Evolutionary conservation across 257 asterid genomes (phyloP).

Genomic region (Nicotiana otophora): DNA sequence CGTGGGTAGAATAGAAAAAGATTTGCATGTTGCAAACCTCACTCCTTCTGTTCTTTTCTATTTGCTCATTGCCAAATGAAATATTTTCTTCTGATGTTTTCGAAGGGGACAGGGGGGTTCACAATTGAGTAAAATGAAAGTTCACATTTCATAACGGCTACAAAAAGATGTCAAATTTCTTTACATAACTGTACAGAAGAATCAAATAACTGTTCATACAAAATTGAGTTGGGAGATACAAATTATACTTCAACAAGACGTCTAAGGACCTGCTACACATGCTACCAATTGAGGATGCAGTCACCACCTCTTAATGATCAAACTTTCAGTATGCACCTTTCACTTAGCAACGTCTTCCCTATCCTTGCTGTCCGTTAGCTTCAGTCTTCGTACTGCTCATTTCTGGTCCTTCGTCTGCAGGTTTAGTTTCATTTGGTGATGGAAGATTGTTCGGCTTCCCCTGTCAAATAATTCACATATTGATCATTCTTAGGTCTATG

Average conservation of each 20-base stretch:
- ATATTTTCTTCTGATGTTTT: background rate
- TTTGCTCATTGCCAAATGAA: too few relatives aligned
- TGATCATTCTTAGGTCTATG: background rate
- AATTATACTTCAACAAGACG: background rate
- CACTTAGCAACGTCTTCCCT: background rate
- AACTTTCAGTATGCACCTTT: background rate
- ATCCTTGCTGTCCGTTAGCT: conserved; percentile 21
- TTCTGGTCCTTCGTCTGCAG: conserved; percentile 23
- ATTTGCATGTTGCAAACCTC: too few relatives aligned
- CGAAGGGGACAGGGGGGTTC: background rate
- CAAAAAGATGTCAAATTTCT: background rate
- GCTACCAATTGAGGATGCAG: background rate
- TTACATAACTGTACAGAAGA: conserved; percentile 9
- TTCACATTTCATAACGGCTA: background rate
- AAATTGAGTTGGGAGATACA: conserved; percentile 1
- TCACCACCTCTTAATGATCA: background rate
- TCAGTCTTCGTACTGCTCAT: conserved; percentile 19
- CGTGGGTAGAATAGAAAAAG: too few relatives aligned
- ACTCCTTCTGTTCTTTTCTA: too few relatives aligned
- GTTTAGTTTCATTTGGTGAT: conserved; percentile 25
- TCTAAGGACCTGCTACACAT: background rate
- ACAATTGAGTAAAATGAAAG: background rate
- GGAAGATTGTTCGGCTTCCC: conserved; percentile 32
- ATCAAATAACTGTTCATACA: background rate
- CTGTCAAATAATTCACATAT: conserved; percentile 24